Conservation (phyloP, 495 filamentous ascomycete genomes). For the Neurospora sublineolata region DNA sequence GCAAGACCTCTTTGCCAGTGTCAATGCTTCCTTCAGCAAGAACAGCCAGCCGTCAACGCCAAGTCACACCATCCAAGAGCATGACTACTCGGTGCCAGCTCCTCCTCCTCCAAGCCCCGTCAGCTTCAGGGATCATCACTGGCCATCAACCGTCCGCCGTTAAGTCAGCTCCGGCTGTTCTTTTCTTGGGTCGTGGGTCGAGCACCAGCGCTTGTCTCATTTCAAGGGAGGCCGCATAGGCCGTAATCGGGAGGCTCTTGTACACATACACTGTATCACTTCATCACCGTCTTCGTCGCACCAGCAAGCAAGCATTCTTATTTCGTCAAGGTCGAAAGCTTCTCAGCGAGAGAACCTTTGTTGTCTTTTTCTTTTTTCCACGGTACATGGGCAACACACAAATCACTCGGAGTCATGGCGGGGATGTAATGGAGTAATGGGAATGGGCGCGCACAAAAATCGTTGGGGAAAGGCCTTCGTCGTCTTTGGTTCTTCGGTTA, state of each 20-base stretch:
- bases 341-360: background rate
- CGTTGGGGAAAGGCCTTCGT: background rate
- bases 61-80: constrained; percentile 34
- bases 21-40: constrained; percentile 35
- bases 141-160: constrained; percentile 23
- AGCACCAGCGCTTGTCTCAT: background rate
- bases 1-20: constrained; percentile 36
- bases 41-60: constrained; percentile 25
- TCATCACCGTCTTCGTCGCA: background rate
- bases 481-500: background rate
- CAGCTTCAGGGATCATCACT: constrained; percentile 33
- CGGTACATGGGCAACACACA: background rate
- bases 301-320: background rate
- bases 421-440: background rate
- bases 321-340: background rate
- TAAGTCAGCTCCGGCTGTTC: constrained; percentile 5
- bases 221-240: background rate
- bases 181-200: background rate
- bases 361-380: background rate
- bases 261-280: background rate
- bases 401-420: background rate
- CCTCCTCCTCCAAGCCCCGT: constrained; percentile 40
- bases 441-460: background rate
- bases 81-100: constrained; percentile 39
- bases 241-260: background rate